Evolutionary conservation across 441 rosid genomes (phyloP).

Genomic region (Adansonia madagascariensis): DNA sequence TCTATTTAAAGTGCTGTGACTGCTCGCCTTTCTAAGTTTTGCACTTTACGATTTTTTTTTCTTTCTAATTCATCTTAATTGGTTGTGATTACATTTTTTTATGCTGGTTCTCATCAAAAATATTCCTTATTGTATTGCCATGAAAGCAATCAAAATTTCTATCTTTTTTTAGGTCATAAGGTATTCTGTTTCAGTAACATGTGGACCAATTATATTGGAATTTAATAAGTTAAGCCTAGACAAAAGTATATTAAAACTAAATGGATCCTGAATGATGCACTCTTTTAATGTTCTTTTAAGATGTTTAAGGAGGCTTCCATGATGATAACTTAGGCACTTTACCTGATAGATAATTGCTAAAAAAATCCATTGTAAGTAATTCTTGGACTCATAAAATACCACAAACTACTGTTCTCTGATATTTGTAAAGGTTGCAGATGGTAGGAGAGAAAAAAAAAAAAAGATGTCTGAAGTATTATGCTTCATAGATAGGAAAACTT

Average conservation of each 20-base stretch:
- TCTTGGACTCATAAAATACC: background rate
- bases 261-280: background rate
- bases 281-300: background rate
- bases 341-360: background rate
- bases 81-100: background rate
- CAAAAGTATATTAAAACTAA: background rate
- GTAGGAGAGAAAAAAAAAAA: background rate
- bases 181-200: background rate
- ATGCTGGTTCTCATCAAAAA: background rate
- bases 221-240: background rate
- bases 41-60: background rate
- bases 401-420: background rate
- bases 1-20: background rate
- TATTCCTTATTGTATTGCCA: background rate
- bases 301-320: background rate
- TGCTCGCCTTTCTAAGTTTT: slow-evolving; percentile 5
- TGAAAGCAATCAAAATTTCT: background rate
- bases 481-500: background rate
- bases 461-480: background rate
- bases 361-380: background rate
- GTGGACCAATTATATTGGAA: background rate
- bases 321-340: background rate
- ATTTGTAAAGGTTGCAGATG: background rate
- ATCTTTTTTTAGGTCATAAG: background rate
- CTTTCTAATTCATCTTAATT: background rate